Evolutionary conservation across 2,329 filamentous ascomycete genomes (phyloP).

Genomic region (Mycogone perniciosa): DNA sequence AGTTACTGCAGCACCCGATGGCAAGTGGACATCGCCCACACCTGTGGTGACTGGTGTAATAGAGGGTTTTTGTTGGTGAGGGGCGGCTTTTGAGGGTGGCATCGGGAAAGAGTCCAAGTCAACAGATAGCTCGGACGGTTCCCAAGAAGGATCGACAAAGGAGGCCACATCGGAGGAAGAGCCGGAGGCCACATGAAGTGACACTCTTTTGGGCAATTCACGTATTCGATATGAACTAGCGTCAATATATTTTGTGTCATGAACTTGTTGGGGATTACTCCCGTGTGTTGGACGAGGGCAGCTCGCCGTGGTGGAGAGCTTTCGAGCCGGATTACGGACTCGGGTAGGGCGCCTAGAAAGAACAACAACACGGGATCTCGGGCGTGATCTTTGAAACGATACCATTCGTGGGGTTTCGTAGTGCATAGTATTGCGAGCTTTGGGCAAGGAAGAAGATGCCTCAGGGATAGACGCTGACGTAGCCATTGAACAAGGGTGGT

Average conservation of each 20-base stretch:
- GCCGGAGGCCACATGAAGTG: background rate
- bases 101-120: slow-evolving; percentile 14
- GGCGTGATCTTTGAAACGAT: slow-evolving; percentile 17
- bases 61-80: background rate
- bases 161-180: slow-evolving; percentile 1
- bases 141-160: slow-evolving; percentile 1
- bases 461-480: slow-evolving; percentile 24
- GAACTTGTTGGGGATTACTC: background rate
- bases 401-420: slow-evolving; percentile 7
- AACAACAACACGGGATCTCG: slow-evolving; percentile 23
- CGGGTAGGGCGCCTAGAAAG: slow-evolving; percentile 21
- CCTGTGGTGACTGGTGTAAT: background rate
- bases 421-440: slow-evolving; percentile 13
- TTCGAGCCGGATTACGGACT: slow-evolving; percentile 15
- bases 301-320: slow-evolving; percentile 1
- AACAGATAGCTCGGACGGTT: slow-evolving; percentile 6
- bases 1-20: background rate
- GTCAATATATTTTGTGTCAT: background rate
- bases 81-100: slow-evolving; percentile 3
- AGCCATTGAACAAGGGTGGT: slow-evolving; percentile 21
- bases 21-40: background rate
- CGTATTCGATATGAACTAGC: background rate
- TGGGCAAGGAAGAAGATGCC: slow-evolving; percentile 16
- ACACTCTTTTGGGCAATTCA: background rate
- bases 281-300: slow-evolving; percentile 1